A percentile compares a stretch with the other conserved stretches of the same genome.
These are phyloP conservation scores for Glycyrrhiza uralensis DNA, from an alignment of 306 rosid genomes.

Conservation along the genomic window DNA sequence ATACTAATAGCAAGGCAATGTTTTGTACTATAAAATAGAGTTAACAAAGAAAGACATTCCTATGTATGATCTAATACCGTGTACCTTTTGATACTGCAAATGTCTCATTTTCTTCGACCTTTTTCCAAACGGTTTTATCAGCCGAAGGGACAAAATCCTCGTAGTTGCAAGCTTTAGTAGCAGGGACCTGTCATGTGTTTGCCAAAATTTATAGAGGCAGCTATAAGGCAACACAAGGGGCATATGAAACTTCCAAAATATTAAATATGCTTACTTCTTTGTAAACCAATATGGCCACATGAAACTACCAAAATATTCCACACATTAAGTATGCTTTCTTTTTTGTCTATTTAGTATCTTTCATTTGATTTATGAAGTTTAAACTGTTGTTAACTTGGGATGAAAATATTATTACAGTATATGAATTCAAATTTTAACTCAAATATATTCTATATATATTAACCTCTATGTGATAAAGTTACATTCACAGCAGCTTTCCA, in stretches of 20 bases:
- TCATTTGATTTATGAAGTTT: no score
- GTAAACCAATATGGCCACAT: neutral
- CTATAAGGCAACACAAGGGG: neutral
- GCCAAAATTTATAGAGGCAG: neutral
- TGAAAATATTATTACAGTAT: no score
- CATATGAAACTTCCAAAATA: neutral
- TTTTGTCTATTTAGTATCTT: no score
- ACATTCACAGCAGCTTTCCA: neutral
- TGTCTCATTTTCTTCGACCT: constrained; percentile 21
- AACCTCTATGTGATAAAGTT: neutral
- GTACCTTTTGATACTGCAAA: constrained; percentile 53
- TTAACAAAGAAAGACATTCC: neutral
- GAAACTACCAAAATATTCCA: constrained; percentile 15
- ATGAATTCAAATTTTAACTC: no score
- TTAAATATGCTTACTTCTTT: neutral
- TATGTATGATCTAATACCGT: neutral
- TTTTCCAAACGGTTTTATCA: constrained; percentile 51
- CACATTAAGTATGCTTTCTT: no score
- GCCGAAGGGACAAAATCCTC: constrained; percentile 38
- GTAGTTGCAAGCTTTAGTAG: constrained; percentile 15
- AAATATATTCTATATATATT: no score
- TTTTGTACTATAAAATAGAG: neutral
- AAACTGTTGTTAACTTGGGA: no score
- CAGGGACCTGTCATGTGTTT: constrained; percentile 39
- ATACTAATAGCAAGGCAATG: no score